A percentile compares a stretch with the other conserved stretches of the same genome.
Conservation (phyloP, 2,329 filamentous ascomycete species). For the Pseudogymnoascus sp. region DNA sequence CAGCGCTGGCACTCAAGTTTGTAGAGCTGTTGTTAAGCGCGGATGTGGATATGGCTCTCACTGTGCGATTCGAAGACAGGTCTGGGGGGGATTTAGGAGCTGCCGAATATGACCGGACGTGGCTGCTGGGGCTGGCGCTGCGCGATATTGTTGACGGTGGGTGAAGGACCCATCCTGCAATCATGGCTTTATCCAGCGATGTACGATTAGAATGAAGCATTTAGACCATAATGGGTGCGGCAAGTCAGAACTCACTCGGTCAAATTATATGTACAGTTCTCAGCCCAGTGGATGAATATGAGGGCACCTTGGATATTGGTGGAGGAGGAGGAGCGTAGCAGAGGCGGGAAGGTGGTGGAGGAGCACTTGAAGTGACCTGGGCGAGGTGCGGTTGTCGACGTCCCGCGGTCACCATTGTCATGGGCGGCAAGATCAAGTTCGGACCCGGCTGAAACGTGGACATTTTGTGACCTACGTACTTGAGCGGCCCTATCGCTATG, state of each 20-base stretch:
- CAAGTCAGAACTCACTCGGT: not conserved
- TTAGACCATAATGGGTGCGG: not conserved
- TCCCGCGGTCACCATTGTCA: not conserved
- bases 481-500: too few species aligned
- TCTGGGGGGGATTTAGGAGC: not conserved
- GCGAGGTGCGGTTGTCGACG: not conserved
- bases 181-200: not conserved
- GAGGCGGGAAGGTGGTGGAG: not conserved
- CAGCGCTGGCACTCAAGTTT: not conserved
- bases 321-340: not conserved
- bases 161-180: conserved; percentile 7
- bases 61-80: not conserved
- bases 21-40: not conserved
- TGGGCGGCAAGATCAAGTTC: not conserved
- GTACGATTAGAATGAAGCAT: conserved; percentile 4
- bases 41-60: not conserved
- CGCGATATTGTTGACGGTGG: not conserved
- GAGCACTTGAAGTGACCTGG: not conserved
- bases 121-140: not conserved
- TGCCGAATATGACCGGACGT: not conserved
- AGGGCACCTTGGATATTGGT: not conserved
- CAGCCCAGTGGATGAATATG: not conserved
- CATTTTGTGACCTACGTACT: not conserved
- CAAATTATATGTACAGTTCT: not conserved
- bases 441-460: not conserved